Base-by-base conservation (phyloP, 2,329 filamentous ascomycete species). In the Exutisphaerella laricina region DNA sequence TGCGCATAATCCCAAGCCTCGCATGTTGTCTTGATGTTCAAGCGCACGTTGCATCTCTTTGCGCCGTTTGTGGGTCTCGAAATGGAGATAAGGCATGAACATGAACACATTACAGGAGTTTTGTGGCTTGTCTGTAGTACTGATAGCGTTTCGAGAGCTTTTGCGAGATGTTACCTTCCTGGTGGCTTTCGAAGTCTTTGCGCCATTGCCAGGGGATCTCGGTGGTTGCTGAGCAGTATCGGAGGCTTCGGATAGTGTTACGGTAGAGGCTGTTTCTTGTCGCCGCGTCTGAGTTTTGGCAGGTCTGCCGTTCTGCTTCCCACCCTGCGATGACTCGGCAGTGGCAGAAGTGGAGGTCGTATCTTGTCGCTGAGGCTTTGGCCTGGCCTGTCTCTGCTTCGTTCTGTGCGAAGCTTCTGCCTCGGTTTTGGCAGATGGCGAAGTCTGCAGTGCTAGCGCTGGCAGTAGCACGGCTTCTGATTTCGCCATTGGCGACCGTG, bases 31-130 rank as follows among this genome's bases (percentile, higher is more conserved):
- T 8, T 45, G 41, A 13, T 55, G 44, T 18, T 66, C 59, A 26
- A 77, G 79, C 2, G 74, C 71, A 13, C 71, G 64, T 41, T 75
- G 74, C 78, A 83, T 80, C 51, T 72, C 70, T 40, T 43, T 45
- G 3, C 48, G 46, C 9, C 50, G 38, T 39, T 71, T 65, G 34
- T 79, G 70, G 0, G 77, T 79, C 54, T 83, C 79, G 38, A 80
- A 82, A 55, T 82, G 79, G 3, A 83, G 62, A 53, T 80, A 83
- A 0, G 79, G 79, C 77, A 82, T 80, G 63, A 79, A 74, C 46
- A 71, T 49, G 58, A 64, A 61, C 45, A 71, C 51, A 54, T 68
- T 63, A 38, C 61, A 49, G 16, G 45, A 34, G 17, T 35, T 35
- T 20, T 17, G 16, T 23, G 16, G 20, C 39, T 35, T 36, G 20